Evolutionary conservation across 345 rosid species (phyloP), one percentile per base, ranked within the genome.

Genomic region (Camelina laxa): DNA sequence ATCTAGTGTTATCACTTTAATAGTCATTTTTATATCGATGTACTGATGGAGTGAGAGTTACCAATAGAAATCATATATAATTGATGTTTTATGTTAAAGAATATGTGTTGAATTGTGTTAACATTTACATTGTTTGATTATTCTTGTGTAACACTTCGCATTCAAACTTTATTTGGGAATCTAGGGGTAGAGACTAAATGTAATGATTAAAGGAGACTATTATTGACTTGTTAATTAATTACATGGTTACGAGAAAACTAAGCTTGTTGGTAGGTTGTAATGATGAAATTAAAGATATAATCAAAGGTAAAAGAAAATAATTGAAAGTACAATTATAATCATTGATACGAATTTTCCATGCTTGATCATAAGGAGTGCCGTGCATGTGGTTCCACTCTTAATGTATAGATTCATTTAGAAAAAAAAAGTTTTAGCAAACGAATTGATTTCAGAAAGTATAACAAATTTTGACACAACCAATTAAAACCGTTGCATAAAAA

Each of bases 321-420:
- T 68, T 75, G 50, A 44, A 75, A 75, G 65, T 69, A 69, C 79
- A 69, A 42, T 31, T 75, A 21, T 44, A 68, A 69, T 75, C 69
- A 75, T 75, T 69, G 51, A 54, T 22, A 21, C 21, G 6, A 53
- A 5, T 45, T 27, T 49, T 30, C 17, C 48, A 7, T 14, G 39
- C 39, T 36, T 36, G 39, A 36, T 9, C 59, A 67, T 17, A 49
- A 13, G 44, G 24, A 75, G 68, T 60, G 56, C 3, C 45, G 62
- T 51, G 69, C 79, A 68, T 60, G 56, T 67, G 79, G 35, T 49
- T 67, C 45, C 39, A 50, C 19, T 16, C 17, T 53, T 38, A 59
- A 58, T 45, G 31, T 38, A 16, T 65, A 57, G 44, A 11, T 49
- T 58, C 44, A 16, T 4, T 27, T 27, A 4, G 4, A 27, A 27